These are phyloP conservation scores for Aphanomyces astaci DNA, from an alignment of 352 stramenopile genomes.

Conservation along the genomic window DNA sequence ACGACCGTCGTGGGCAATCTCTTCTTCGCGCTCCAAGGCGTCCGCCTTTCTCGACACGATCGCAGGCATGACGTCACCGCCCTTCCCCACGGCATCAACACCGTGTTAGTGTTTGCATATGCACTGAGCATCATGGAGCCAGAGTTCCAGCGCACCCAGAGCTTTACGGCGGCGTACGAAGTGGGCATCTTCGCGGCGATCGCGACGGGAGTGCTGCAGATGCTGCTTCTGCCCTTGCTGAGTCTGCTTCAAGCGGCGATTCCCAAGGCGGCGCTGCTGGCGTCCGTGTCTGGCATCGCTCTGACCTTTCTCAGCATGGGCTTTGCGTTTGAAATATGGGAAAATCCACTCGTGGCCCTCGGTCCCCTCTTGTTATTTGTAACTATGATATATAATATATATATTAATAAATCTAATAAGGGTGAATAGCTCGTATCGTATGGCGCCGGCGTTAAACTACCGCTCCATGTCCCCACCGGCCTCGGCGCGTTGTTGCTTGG, in stretches of 20 bases:
- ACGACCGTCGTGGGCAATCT: constrained; percentile 32
- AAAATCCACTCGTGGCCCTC: constrained; percentile 34
- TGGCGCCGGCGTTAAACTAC: constrained; percentile 35
- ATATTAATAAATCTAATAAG: no score
- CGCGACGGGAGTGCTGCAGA: constrained; percentile 33
- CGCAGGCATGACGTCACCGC: constrained; percentile 30
- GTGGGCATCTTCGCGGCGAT: constrained; percentile 32
- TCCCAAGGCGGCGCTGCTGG: constrained; percentile 31
- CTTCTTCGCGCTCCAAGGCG: constrained; percentile 29
- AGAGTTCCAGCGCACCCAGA: constrained; percentile 31
- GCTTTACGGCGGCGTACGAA: constrained; percentile 28
- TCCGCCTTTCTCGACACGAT: constrained; percentile 26
- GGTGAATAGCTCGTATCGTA: constrained; percentile 40
- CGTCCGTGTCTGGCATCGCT: constrained; percentile 35
- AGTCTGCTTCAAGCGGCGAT: constrained; percentile 28
- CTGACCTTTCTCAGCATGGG: constrained; percentile 39
- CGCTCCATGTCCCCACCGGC: constrained; percentile 33
- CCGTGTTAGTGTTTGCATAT: constrained; percentile 39
- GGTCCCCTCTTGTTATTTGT: constrained; percentile 34
- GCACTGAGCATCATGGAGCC: constrained; percentile 36
- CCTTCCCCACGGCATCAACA: constrained; percentile 38
- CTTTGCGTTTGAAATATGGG: constrained; percentile 40
- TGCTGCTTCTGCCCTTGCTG: constrained; percentile 30
- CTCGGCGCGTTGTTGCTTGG: constrained; percentile 32
- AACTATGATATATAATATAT: no score